These are phyloP conservation scores for Coemansia biformis DNA, from an alignment of 192 early-diverging fungal genomes.

Conservation along the genomic window DNA sequence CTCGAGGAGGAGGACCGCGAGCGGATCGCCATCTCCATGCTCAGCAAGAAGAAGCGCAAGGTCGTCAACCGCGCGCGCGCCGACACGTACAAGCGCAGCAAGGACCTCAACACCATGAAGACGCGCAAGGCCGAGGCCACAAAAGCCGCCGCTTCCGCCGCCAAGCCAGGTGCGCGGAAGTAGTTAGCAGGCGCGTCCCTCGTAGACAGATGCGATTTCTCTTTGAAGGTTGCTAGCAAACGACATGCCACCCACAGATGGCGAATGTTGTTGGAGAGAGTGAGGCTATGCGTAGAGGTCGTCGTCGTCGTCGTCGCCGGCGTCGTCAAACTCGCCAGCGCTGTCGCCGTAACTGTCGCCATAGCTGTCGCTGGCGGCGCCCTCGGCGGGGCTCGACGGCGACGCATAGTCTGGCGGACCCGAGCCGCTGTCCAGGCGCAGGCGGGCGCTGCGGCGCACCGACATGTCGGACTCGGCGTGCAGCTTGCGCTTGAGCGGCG, in stretches of 20 bases:
- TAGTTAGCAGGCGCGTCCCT: no score
- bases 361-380: neutral
- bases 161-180: conserved; percentile 1
- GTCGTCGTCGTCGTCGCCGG: conserved; percentile 11
- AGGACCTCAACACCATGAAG: conserved; percentile 34
- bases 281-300: conserved; percentile 9
- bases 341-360: conserved; percentile 7
- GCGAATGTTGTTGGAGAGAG: no score
- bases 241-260: no score
- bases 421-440: conserved; percentile 1
- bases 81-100: conserved; percentile 32
- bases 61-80: conserved; percentile 38
- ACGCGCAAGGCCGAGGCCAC: conserved; percentile 30
- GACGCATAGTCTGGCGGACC: neutral
- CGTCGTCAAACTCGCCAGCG: conserved; percentile 1
- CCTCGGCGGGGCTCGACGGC: neutral
- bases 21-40: conserved; percentile 49
- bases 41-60: conserved; percentile 52
- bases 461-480: neutral
- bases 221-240: no score
- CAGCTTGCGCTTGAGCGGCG: conserved; percentile 20
- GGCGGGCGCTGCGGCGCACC: conserved; percentile 5
- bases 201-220: no score
- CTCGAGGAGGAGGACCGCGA: conserved; percentile 49
- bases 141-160: conserved; percentile 7